Percentiles rank a stretch among this genome's conserved stretches.
phyloP scores from a whole-genome alignment of 2,329 filamentous ascomycete species.

The Fusarium sulawesiense region DNA sequence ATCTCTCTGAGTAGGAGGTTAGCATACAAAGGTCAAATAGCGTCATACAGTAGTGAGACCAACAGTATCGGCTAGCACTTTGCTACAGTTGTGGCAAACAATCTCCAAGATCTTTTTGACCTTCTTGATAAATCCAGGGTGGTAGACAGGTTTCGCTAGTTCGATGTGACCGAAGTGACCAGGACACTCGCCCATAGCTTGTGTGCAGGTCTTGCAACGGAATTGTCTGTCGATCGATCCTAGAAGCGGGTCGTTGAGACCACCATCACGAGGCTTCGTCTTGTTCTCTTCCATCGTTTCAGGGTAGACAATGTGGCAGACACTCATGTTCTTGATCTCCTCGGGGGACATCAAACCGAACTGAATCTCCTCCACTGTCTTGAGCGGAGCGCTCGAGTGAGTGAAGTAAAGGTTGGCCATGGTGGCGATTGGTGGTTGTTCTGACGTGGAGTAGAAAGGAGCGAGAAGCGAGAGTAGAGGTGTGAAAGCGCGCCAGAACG shows the following conservation, averaged over 20 bases:
- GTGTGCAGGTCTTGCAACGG: constrained; percentile 95
- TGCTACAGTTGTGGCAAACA: constrained; percentile 98
- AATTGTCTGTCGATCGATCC: constrained; percentile 96
- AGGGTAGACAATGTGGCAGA: constrained; percentile 95
- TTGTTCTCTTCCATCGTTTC: constrained; percentile 99
- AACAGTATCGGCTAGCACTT: constrained; percentile 97
- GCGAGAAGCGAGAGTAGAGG: constrained; percentile 40
- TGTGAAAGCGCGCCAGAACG: constrained; percentile 42
- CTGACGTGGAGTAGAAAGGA: constrained; percentile 44
- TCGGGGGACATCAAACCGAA: constrained; percentile 97
- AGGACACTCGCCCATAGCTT: constrained; percentile 95
- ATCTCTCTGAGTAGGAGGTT: constrained; percentile 77
- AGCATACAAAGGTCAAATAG: constrained; percentile 68
- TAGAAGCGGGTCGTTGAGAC: constrained; percentile 94
- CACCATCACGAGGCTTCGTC: constrained; percentile 87
- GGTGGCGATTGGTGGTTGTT: constrained; percentile 58
- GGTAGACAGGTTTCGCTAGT: constrained; percentile 94
- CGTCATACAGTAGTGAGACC: constrained; percentile 73
- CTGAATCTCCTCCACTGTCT: constrained; percentile 98
- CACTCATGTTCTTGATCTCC: constrained; percentile 99
- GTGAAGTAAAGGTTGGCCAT: constrained; percentile 95
- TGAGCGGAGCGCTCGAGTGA: constrained; percentile 94
- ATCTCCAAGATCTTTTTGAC: constrained; percentile 99
- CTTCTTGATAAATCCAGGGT: constrained; percentile 96
- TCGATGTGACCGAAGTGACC: constrained; percentile 99